Evolutionary conservation across 2,329 filamentous ascomycete genomes (phyloP), one percentile per base, ranked within the genome.

Genomic region (Hymenotorrendiella dingleyae): DNA sequence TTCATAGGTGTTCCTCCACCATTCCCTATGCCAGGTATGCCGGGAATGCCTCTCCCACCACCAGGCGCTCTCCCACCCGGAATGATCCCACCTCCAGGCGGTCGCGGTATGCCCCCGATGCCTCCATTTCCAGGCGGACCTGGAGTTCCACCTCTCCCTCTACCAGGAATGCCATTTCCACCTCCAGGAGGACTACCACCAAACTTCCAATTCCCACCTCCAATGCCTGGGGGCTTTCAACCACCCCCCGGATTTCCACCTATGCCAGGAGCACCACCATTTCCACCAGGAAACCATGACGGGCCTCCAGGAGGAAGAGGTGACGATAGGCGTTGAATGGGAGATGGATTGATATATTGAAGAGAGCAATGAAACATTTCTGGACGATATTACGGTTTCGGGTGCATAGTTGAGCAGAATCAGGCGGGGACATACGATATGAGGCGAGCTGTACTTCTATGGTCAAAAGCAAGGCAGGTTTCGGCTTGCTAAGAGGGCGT

Each of bases 191-290:
- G 65, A n/a, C 60, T 73, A 45, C 71, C 72, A 29, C 72, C 75
- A 6, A 71, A 72, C 45, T 75, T 76, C 55, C 71, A 70, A 37
- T 67, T 72, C 58, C 67, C 67, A 17, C 64, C 68, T 11, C 63
- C 45, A n/a, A n/a, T n/a, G 7, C 50, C 49, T 56, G 53, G 50
- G 6, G 59, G 57, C 0, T 54, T 58, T 30, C 52, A 45, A 6
- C 49, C 47, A 33, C 52, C 48, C 5, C 54, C 46, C 19, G 43
- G 48, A 22, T 48, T 53, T 40, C 52, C 53, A 6, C 50, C 48
- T 1, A 42, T 54, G 12, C 53, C 52, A 36, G 34, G 40, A 24
- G 40, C 48, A 12, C 45, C 45, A 6, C 39, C 33, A 9, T 35
- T 36, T 16, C 32, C 30, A 14, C 21, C 14, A 14, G 34, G 28